Base-by-base conservation (phyloP, 441 rosid species). In the Euphorbia schlechtendalii region DNA sequence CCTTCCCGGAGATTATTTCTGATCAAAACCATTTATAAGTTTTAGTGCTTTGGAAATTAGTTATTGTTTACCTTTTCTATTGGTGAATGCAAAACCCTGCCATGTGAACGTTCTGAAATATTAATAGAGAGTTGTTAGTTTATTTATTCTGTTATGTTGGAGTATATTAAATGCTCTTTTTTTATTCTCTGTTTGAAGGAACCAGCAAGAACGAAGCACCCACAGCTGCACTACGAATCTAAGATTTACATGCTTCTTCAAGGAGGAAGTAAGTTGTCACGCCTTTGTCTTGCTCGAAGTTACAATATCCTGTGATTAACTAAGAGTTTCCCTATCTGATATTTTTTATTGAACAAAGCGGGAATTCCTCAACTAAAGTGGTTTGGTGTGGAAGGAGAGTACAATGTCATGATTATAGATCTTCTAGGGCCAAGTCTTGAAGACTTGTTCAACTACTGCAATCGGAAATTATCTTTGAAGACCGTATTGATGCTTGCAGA, bases 401-500 rank as follows among this genome's bases (percentile, higher is more conserved):
- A 85, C 83, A 92, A 83, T 73, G 66, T 88, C 69, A 92, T 92
- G 98, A 95, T 90, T 64, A 90, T 90, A 68, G 98, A 92, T 56
- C 97, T 92, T 71, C 80, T 92, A 59, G 98, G 98, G 10, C 98
- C 98, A 46, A 92, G 98, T 67, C 84, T 92, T 78, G 98, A 92
- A 78, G 97, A 92, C 75, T 74, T 88, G 61, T 92, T 92, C 80
- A 92, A 90, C 78, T 92, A 85, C 69, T 90, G 97, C 78, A 86
- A 84, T 60, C 75, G 97, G 70, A 90, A 84, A 75, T 82, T 92
- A 36, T 74, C 90, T 48, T 80, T 92, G 72, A 92, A 92, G 82
- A 81, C 98, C 41, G 98, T 92, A 56, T 74, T 92, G 81, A 92
- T 90, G 98, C 96, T 92, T 36, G 98, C 98, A 0, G 98, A 93